Percentiles rank a stretch among this genome's conserved stretches.
Evolutionary conservation across 2,329 filamentous ascomycete species (phyloP).

Genomic region (Amphichorda felina): DNA sequence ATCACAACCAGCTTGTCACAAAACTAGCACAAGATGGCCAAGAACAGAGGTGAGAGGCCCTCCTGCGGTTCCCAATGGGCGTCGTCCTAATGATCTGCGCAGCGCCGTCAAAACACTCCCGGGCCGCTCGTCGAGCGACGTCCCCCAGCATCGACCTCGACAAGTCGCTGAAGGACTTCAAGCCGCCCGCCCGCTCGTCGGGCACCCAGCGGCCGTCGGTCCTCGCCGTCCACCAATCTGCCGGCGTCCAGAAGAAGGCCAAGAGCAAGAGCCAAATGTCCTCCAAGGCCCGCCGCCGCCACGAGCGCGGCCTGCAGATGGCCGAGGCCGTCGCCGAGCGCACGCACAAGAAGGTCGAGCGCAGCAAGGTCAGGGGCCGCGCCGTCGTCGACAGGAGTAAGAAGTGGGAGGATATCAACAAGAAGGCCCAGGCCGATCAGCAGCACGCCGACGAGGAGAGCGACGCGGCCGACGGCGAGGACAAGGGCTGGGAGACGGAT

Average conservation of each 20-base stretch:
- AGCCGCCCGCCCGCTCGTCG: constrained; percentile 33
- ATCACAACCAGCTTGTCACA: not conserved
- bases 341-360: constrained; percentile 41
- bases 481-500: constrained; percentile 4
- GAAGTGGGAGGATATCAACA: constrained; percentile 49
- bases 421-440: constrained; percentile 14
- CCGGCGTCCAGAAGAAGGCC: constrained; percentile 63
- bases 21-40: constrained; percentile 14
- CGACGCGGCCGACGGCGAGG: constrained; percentile 14
- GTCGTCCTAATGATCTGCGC: constrained; percentile 2
- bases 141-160: constrained; percentile 60
- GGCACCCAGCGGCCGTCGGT: constrained; percentile 45
- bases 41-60: constrained; percentile 19
- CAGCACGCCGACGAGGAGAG: constrained; percentile 10
- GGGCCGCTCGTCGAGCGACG: constrained; percentile 60
- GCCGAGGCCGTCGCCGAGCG: constrained; percentile 49
- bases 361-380: constrained; percentile 37
- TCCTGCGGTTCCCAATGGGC: no score
- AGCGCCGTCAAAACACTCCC: constrained; percentile 59
- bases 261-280: constrained; percentile 47
- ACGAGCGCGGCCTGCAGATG: constrained; percentile 45
- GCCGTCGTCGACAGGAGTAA: constrained; percentile 36
- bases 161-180: constrained; percentile 54
- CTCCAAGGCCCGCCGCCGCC: constrained; percentile 39
- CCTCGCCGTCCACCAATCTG: constrained; percentile 52